Percentiles rank a stretch among this genome's conserved stretches.
phyloP scores from a whole-genome alignment of 73 alveolate species.

The Urostyla sp. region DNA sequence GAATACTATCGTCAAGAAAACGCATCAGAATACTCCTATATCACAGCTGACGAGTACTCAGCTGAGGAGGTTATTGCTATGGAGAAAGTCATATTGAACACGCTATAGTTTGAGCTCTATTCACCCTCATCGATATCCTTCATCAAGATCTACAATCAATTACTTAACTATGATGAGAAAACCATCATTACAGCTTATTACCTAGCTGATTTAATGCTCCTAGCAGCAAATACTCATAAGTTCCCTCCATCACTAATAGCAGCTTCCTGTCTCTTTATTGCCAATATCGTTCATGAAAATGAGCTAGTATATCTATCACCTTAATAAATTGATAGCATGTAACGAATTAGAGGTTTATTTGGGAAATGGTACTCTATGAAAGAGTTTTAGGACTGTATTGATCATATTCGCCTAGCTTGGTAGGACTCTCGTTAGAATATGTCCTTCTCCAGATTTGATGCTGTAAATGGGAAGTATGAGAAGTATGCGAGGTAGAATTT shows the following conservation, averaged over 20 bases:
- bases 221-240: conserved; percentile 1
- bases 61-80: conserved; percentile 72
- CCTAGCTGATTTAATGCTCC: conserved; percentile 52
- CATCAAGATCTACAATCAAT: conserved; percentile 33
- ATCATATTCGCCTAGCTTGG: conserved; percentile 52
- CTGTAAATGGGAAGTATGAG: conserved; percentile 59
- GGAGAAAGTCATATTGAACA: conserved; percentile 76
- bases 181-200: conserved; percentile 16
- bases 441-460: conserved; percentile 60
- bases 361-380: conserved; percentile 5
- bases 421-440: conserved; percentile 64
- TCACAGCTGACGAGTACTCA: conserved; percentile 91
- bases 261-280: conserved; percentile 4
- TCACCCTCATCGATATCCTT: conserved; percentile 71
- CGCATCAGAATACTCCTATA: conserved; percentile 88
- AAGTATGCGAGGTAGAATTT: not conserved
- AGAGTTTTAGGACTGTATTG: conserved; percentile 43
- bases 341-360: not conserved
- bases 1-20: conserved; percentile 93
- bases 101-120: conserved; percentile 70
- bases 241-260: conserved; percentile 44
- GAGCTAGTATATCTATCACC: not conserved
- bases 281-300: not conserved
- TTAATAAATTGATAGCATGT: not conserved
- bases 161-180: conserved; percentile 13